These are phyloP conservation scores for Neospora caninum DNA, from an alignment of 169 alveolate genomes.

Conservation along the genomic window DNA sequence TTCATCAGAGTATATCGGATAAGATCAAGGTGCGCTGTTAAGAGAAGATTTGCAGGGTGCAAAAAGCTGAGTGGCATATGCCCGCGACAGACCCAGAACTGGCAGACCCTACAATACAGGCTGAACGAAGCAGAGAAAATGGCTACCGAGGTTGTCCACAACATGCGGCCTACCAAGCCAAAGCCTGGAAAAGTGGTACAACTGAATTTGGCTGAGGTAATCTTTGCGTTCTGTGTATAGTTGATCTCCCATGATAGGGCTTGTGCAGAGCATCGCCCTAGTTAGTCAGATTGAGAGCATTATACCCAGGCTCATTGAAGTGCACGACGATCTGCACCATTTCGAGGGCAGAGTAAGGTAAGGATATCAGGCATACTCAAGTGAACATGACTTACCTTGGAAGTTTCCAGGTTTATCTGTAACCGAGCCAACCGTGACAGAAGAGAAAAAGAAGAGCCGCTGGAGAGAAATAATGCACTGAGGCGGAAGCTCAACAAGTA, in stretches of 20 bases:
- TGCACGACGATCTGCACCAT: not conserved
- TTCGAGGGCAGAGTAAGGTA: not conserved
- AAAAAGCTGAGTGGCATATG: not conserved
- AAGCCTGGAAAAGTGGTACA: not conserved
- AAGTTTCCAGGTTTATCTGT: not conserved
- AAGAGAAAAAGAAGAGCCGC: not conserved
- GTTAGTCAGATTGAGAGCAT: constrained; percentile 1
- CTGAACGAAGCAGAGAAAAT: not conserved
- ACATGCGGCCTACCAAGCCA: not conserved
- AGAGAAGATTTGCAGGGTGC: not conserved
- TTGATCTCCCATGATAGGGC: not conserved
- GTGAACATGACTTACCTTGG: not conserved
- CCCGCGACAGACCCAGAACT: not conserved
- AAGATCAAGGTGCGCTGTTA: not conserved
- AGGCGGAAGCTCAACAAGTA: not conserved
- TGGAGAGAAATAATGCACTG: not conserved
- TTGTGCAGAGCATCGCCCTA: not conserved
- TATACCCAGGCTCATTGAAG: not conserved
- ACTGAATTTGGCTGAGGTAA: not conserved
- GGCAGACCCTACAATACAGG: not conserved
- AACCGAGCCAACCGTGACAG: not conserved
- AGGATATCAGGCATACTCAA: not conserved
- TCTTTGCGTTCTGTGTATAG: not conserved
- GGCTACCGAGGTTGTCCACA: not conserved
- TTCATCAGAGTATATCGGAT: not conserved